Base-by-base conservation (phyloP, 345 rosid genomes). In the Turnera subulata region DNA sequence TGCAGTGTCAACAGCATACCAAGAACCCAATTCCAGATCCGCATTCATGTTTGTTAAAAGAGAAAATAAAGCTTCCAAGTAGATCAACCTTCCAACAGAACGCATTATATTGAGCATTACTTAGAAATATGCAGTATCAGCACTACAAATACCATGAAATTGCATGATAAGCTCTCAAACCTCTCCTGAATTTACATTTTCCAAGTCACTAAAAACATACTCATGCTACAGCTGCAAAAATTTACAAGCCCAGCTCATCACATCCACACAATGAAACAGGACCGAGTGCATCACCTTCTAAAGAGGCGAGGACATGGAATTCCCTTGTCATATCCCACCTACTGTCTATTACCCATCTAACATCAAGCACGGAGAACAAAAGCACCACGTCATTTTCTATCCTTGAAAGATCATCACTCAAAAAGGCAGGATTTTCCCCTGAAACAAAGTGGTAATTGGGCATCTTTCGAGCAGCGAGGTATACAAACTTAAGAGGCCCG, bases 231-330 rank as follows among this genome's bases (percentile, higher is more conserved):
- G n/a, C n/a, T 37, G 40, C 40, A 37, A 2, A 13, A 52, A 56
- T 65, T 58, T 52, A 69, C 39, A 50, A 26, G 32, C 67, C 73
- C 12, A 33, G 11, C 24, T 63, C 73, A 55, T 67, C 70, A n/a
- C 50, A 62, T 25, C 67, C 76, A 17, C 63, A 47, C 15, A 51
- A 46, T 6, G 76, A 63, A 55, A 75, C 25, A 3, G 75, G 79
- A 20, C 79, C 76, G 7, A 75, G 66, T 21, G 58, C 59, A 59
- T 62, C 66, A 32, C 67, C 76, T 21, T 59, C 70, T 62, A 70
- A 14, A 46, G 70, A 55, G 6, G 73, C 70, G 53, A 70, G 70
- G 58, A 75, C 38, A 46, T n/a, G 33, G 56, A 70, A 75, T 7
- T 63, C 67, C 59, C 55, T 55, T 42, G 43, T 44, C 12, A 44